Conservation (phyloP, 2,329 filamentous ascomycete genomes). For the Onygenales sp. region DNA sequence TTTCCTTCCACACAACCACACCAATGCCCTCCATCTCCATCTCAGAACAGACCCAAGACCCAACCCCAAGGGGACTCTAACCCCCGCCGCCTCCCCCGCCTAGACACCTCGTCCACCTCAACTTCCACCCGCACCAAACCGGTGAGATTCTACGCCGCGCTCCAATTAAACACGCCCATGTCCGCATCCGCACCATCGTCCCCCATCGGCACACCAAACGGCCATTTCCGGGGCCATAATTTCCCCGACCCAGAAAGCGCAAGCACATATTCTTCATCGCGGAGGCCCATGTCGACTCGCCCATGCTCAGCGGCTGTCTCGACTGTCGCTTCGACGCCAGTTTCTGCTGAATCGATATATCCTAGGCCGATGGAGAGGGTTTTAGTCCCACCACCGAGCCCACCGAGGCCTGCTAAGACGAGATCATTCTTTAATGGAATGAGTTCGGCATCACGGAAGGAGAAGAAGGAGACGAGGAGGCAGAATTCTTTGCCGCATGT, state of each 20-base stretch:
- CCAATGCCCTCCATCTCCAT: neutral
- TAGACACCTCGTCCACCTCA: neutral
- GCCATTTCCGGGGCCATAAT: neutral
- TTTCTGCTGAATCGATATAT: neutral
- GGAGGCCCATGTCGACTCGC: too few species aligned
- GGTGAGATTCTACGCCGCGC: neutral
- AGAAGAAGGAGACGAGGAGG: neutral
- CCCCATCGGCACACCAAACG: neutral
- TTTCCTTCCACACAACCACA: too few species aligned
- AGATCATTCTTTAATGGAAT: neutral
- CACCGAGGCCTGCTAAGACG: neutral
- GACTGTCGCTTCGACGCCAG: neutral
- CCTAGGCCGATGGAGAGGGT: neutral
- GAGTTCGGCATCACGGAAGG: neutral
- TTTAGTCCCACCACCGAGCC: neutral
- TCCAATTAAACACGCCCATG: neutral
- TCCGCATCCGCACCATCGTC: neutral
- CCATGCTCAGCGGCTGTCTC: neutral
- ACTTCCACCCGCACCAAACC: neutral
- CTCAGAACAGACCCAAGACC: neutral
- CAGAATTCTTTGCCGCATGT: neutral
- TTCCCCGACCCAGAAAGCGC: neutral
- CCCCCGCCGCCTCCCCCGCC: neutral
- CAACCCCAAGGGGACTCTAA: neutral
- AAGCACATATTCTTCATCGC: neutral